Percentiles rank a stretch among this genome's conserved stretches.
These are phyloP conservation scores for Saccharum officinarum DNA, from an alignment of 176 grass and related monocot species.

Conservation along the genomic window DNA sequence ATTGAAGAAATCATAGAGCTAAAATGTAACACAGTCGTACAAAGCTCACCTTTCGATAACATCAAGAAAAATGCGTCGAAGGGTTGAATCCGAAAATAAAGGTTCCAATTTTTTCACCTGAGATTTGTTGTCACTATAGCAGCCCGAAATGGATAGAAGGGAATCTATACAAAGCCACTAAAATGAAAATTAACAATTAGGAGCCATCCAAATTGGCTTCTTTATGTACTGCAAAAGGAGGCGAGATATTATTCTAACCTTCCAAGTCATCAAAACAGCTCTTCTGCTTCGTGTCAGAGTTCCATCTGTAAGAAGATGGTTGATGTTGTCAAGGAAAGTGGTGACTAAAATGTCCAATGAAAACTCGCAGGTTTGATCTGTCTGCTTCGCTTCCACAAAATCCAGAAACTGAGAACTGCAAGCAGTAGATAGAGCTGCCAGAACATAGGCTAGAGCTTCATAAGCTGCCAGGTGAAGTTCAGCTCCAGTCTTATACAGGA, in stretches of 20 bases:
- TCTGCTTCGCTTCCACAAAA: constrained; percentile 38
- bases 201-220: not conserved
- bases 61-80: constrained; percentile 70
- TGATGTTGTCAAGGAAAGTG: constrained; percentile 70
- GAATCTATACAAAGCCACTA: constrained; percentile 92
- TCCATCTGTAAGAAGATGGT: constrained; percentile 72
- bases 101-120: constrained; percentile 23
- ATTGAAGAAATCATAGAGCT: constrained; percentile 11
- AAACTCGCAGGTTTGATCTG: constrained; percentile 27
- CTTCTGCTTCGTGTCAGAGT: constrained; percentile 81
- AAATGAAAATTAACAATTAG: constrained; percentile 53
- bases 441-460: constrained; percentile 77
- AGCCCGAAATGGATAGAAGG: constrained; percentile 60
- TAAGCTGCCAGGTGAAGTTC: constrained; percentile 85
- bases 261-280: constrained; percentile 91
- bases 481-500: constrained; percentile 58
- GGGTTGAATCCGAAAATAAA: constrained; percentile 71
- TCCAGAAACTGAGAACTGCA: constrained; percentile 38
- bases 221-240: not conserved
- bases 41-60: constrained; percentile 70
- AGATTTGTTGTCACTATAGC: constrained; percentile 31
- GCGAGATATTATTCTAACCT: constrained; percentile 46
- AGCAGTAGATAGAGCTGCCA: constrained; percentile 51
- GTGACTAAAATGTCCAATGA: constrained; percentile 62
- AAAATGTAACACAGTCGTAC: not conserved